phyloP scores from a whole-genome alignment of 2,329 filamentous ascomycete species.

The Nothophaeocryptopus gaeumannii region DNA sequence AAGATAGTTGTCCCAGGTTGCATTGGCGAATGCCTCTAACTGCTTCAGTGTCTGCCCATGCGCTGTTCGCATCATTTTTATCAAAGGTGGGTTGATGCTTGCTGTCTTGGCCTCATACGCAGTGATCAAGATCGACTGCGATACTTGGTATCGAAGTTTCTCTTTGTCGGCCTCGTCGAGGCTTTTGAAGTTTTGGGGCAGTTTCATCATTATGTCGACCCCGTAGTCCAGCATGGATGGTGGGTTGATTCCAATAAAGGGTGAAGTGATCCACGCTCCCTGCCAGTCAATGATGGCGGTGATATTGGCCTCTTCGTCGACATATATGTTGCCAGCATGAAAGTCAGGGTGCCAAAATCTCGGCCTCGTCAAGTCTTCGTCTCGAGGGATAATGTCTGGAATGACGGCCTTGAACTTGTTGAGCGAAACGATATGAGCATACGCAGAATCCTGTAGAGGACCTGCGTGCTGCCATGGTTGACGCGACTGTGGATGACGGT shows the following conservation, averaged over 20 bases:
- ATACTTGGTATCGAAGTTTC: constrained; percentile 1
- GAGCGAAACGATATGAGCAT: constrained; percentile 7
- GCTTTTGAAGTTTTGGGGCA: constrained; percentile 6
- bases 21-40: constrained; percentile 6
- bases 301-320: constrained; percentile 34
- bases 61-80: constrained; percentile 5
- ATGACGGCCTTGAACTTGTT: constrained; percentile 8
- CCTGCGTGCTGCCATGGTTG: constrained; percentile 7
- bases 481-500: constrained; percentile 5
- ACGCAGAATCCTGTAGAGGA: constrained; percentile 2
- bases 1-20: constrained; percentile 3
- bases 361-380: constrained; percentile 20
- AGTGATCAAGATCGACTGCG: constrained; percentile 5
- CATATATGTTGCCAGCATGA: constrained; percentile 40
- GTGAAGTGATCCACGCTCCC: constrained; percentile 28
- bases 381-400: constrained; percentile 5
- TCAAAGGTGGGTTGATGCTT: constrained; percentile 5
- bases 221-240: constrained; percentile 4
- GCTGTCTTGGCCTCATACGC: constrained; percentile 6
- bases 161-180: constrained; percentile 5
- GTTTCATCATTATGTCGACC: constrained; percentile 6
- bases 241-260: constrained; percentile 6
- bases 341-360: constrained; percentile 43
- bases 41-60: constrained; percentile 4
- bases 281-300: constrained; percentile 46